Evolutionary conservation across 1,284 basidiomycete species (phyloP).

Genomic region (Trichosporon asahii): DNA sequence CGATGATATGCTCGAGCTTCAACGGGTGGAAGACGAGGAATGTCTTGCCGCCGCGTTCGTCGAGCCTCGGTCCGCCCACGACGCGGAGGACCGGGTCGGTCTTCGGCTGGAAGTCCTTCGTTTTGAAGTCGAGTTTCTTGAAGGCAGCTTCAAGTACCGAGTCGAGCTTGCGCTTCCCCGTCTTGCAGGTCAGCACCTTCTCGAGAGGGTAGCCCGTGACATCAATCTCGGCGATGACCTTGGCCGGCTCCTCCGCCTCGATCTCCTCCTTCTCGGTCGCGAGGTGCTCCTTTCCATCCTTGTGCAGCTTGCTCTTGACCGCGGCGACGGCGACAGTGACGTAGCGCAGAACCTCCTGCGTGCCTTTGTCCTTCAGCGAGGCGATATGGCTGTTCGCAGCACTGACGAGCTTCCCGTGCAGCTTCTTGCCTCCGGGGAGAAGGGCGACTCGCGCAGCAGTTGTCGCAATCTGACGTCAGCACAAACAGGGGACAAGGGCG

Average conservation of each 20-base stretch:
- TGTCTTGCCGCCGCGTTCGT: background rate
- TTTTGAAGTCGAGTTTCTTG: conserved; percentile 14
- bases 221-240: conserved; percentile 10
- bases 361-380: conserved; percentile 7
- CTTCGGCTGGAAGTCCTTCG: conserved; percentile 15
- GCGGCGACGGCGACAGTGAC: background rate
- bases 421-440: conserved; percentile 12
- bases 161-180: conserved; percentile 12
- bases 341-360: conserved; percentile 11
- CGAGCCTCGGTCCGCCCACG: conserved; percentile 6
- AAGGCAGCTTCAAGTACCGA: background rate
- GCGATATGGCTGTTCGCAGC: conserved; percentile 10
- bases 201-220: conserved; percentile 10
- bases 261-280: background rate
- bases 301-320: background rate
- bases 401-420: conserved; percentile 13
- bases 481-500: background rate
- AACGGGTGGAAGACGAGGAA: conserved; percentile 12
- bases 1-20: conserved; percentile 11
- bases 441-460: conserved; percentile 1
- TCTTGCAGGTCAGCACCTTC: conserved; percentile 14
- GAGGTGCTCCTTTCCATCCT: background rate
- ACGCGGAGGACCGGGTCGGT: conserved; percentile 10
- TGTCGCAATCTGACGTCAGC: conserved; percentile 6
- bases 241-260: background rate